Base-by-base conservation (phyloP, 2,329 filamentous ascomycete species). In the Chalaropsis ovoidea region DNA sequence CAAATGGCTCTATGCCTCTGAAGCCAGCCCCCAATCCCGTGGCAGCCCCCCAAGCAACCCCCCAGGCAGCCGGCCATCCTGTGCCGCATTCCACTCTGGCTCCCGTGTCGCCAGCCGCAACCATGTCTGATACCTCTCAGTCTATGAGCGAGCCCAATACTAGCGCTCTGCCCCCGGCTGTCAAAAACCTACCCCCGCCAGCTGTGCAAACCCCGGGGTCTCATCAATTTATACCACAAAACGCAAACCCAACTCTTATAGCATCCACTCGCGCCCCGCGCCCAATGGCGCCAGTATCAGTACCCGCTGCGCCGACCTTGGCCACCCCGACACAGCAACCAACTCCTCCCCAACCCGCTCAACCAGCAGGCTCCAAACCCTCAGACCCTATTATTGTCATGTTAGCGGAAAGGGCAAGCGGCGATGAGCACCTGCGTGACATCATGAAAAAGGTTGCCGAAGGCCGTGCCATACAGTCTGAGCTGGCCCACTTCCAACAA, bases 391-490 rank as follows among this genome's bases (percentile, higher is more conserved):
- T 94, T 54, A 93, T 94, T 65, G 86, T 90, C 62, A 85, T 88
- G 69, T 77, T 94, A 31, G 89, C 89, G 0, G 86, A 89, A 70
- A 84, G 84, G 69, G 89, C 89, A 6, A 88, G 87, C 0, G 84
- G 83, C 31, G 87, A 94, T 72, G 81, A 85, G 0, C 81, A 87
- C 65, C 77, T 94, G 10, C 86, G 90, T 66, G 85, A 87, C 43
- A 78, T 94, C 0, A 94, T 94, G 89, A 90, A 90, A 73, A 84
- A 89, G 64, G 89, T 94, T 0, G 89, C 89, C 0, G 85, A 86
- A 35, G 89, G 89, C 1, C 82, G 86, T 69, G 89, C 89, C 0
- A 84, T 82, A 13, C 81, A 84, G 45, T 82, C 85, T 15, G 88
- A 94, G 72, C 76, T 94, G 13, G 84, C 84, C 60, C 83, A 86